Evolutionary conservation across 305 asterid genomes (phyloP), one percentile per base, ranked within the genome.

Genomic region (Fraxinus angustifolia): DNA sequence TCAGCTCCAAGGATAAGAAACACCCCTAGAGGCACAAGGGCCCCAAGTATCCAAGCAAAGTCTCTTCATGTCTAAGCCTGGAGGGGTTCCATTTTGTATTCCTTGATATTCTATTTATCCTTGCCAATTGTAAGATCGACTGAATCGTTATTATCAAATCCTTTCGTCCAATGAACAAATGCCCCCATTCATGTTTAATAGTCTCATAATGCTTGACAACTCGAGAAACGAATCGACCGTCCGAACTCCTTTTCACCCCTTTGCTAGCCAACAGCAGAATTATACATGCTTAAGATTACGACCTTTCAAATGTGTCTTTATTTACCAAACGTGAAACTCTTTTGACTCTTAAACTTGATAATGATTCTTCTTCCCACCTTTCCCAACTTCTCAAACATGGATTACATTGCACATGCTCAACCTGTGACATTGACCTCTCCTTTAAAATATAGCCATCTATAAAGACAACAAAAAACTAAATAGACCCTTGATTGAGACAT

Each of bases 381-480:
- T 82, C 34, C 67, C 40, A 21, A 30, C 36, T 86, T 70, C 70
- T 77, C 75, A 2, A 74, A 62, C 70, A 83, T 84, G 80, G 84
- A 76, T 80, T 86, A 72, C 31, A 28, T 83, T 76, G 86, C 84
- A 81, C 88, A 85, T 83, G 86, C 62, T 45, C 17, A 84, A 36
- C 73, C 45, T 35, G 48, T 28, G 75, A 73, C 76, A 58, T 67
- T 73, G 78, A 84, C 62, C 79, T 56, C 53, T 82, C 79, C 72
- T 82, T 68, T 40, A 60, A 36, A 7, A 78, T 50, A 50, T 77
- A 50, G 85, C 81, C 81, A 84, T 79, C 83, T 78, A 80, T 67
- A 79, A 42, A 33, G 73, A 48, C 70, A 77, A 35, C 83, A 79
- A 1, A 60, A 38, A 38, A 0, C 30, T 19, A 14, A 14, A 50